Base-by-base conservation (phyloP, 2,329 filamentous ascomycete genomes). In the Colletotrichum gloeosporioides region DNA sequence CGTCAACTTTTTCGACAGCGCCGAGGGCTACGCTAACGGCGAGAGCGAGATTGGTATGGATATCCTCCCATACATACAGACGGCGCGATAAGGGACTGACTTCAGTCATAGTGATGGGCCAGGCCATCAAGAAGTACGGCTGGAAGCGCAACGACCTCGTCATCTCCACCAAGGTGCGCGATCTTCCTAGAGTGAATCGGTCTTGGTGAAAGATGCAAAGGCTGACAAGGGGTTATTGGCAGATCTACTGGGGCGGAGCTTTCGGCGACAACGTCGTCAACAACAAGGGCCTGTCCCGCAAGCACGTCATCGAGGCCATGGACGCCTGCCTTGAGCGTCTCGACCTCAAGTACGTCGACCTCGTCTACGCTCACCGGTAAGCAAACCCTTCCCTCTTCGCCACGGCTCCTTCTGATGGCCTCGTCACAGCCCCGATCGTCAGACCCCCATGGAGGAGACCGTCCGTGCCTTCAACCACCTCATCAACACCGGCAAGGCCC, bases 401-500 rank as follows among this genome's bases (percentile, higher is more conserved):
- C 29, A 3, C 34, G 36, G 44, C n/a, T 8, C 9, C 22, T 31
- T 9, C 67, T 76, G 31, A 77, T 57, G n/a, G 1, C 3, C 44
- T 4, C 25, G 25, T 1, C 8, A 18, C 13, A 78, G 77, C 8
- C 91, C 92, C 2, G 93, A 95, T 81, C 88, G 91, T 10, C 86
- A 90, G 63, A 94, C 92, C 0, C 93, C 93, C 4, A 94, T 94
- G 85, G 92, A 94, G 82, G 93, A 95, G 85, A 92, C 90, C 3
- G 92, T 95, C 49, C 90, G 92, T 69, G 92, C 90, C 69, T 94
- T 95, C 86, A 94, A 94, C 86, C 88, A 94, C 83, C 84, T 95
- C 69, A 94, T 95, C 82, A 87, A 92, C 82, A 88, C 88, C 1
- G 93, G 93, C 78, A 92, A 94, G 85, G 91, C 92, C 4, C 90